Evolutionary conservation across 2,329 filamentous ascomycete species (phyloP).

Genomic region (Knufia petricola): DNA sequence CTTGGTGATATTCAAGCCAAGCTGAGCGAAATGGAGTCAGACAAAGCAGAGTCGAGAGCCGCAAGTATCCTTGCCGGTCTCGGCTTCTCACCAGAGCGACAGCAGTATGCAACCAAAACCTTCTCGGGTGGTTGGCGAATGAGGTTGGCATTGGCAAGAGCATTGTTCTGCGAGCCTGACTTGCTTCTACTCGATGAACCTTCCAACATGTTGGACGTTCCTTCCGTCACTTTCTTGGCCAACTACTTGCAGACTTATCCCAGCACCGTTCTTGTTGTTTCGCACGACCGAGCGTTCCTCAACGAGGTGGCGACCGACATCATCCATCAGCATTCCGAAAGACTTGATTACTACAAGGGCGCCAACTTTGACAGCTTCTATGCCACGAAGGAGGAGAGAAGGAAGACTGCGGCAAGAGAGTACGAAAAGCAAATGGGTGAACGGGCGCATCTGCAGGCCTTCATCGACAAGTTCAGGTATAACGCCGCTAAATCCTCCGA

Average conservation of each 20-base stretch:
- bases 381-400: conserved; percentile 89
- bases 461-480: conserved; percentile 99
- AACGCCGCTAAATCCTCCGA: conserved; percentile 98
- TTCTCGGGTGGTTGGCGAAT: conserved; percentile 99
- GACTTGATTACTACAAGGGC: conserved; percentile 96
- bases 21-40: conserved; percentile 95
- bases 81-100: conserved; percentile 86
- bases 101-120: conserved; percentile 88
- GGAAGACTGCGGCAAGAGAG: conserved; percentile 91
- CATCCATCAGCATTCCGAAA: conserved; percentile 93
- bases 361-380: conserved; percentile 98
- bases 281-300: conserved; percentile 96
- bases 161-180: conserved; percentile 96
- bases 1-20: conserved; percentile 86
- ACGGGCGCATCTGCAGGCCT: conserved; percentile 86
- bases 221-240: conserved; percentile 96
- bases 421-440: conserved; percentile 98
- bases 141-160: conserved; percentile 87
- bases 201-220: conserved; percentile 99
- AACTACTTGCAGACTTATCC: conserved; percentile 92
- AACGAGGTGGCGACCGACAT: conserved; percentile 99
- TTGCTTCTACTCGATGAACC: conserved; percentile 94
- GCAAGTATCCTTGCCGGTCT: conserved; percentile 94
- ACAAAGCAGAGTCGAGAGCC: conserved; percentile 91
- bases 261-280: conserved; percentile 90